phyloP scores from a whole-genome alignment of 2,329 filamentous ascomycete species.

The Gremmenia infestans region DNA sequence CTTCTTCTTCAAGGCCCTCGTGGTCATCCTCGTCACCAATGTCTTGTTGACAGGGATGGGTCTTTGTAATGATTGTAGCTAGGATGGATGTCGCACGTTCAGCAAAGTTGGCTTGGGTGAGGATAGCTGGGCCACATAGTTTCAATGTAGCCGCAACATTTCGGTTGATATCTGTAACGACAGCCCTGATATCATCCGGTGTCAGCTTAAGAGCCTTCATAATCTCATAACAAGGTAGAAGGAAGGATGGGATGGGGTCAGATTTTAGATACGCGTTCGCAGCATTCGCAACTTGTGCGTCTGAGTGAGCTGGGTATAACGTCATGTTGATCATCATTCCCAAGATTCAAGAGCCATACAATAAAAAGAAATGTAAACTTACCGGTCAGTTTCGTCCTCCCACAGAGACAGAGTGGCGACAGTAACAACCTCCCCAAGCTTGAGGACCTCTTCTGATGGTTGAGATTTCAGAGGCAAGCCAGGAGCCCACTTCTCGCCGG shows the following conservation, averaged over 20 bases:
- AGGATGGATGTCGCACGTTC: slow-evolving; percentile 73
- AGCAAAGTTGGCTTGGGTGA: slow-evolving; percentile 67
- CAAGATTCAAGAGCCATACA: slow-evolving; percentile 15
- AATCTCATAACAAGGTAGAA: slow-evolving; percentile 20
- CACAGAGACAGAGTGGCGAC: slow-evolving; percentile 79
- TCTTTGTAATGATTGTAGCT: slow-evolving; percentile 76
- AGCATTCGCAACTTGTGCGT: slow-evolving; percentile 82
- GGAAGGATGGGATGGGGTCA: slow-evolving; percentile 32
- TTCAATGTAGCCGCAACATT: slow-evolving; percentile 88
- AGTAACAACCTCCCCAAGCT: slow-evolving; percentile 81
- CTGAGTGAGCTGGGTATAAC: slow-evolving; percentile 99
- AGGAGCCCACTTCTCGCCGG: slow-evolving; percentile 79
- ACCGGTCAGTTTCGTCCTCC: slow-evolving; percentile 90
- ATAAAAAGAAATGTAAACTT: slow-evolving; percentile 44
- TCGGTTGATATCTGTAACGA: slow-evolving; percentile 92
- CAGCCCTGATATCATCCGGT: slow-evolving; percentile 51
- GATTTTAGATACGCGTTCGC: slow-evolving; percentile 68
- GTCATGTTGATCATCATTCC: slow-evolving; percentile 79
- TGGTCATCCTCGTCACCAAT: slow-evolving; percentile 77
- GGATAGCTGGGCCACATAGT: slow-evolving; percentile 80
- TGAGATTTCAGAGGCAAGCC: slow-evolving; percentile 79
- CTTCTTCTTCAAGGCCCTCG: slow-evolving; percentile 56
- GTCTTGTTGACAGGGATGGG: slow-evolving; percentile 90
- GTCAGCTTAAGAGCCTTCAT: slow-evolving; percentile 38
- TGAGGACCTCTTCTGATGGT: slow-evolving; percentile 73